Conservation (phyloP, 1,139 yeast genomes). For the Diutina ranongensis region DNA sequence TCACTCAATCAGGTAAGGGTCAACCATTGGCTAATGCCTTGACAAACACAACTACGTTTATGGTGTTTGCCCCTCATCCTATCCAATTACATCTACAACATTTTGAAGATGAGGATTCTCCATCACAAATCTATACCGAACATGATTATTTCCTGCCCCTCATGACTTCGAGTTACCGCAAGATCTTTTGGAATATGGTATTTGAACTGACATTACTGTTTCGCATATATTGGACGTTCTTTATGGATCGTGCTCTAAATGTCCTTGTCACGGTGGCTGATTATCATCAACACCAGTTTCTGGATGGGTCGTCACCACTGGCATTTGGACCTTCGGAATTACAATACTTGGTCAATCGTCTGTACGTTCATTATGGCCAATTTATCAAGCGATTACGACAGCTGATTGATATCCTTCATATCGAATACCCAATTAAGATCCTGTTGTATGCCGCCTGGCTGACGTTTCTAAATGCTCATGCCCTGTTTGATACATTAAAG, state of each 20-base stretch:
- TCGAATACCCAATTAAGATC: conserved; percentile 4
- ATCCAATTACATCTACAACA: background rate
- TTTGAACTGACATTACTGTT: background rate
- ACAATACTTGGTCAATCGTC: background rate
- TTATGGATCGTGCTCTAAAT: background rate
- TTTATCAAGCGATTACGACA: background rate
- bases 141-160: background rate
- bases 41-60: background rate
- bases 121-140: background rate
- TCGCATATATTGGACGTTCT: conserved; percentile 1
- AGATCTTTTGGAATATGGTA: background rate
- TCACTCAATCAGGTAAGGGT: no score
- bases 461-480: conserved; percentile 1
- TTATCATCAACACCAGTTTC: background rate
- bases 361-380: background rate
- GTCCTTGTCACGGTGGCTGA: background rate
- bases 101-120: background rate
- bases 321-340: background rate
- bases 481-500: background rate
- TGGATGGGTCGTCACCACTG: background rate
- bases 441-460: conserved; percentile 4
- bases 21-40: background rate
- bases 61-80: background rate
- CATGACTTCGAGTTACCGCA: background rate
- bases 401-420: conserved; percentile 3